Percentiles rank a stretch among this genome's conserved stretches.
These are phyloP conservation scores for Akebia trifoliata DNA, from an alignment of 164 flowering plant genomes.

Conservation along the genomic window DNA sequence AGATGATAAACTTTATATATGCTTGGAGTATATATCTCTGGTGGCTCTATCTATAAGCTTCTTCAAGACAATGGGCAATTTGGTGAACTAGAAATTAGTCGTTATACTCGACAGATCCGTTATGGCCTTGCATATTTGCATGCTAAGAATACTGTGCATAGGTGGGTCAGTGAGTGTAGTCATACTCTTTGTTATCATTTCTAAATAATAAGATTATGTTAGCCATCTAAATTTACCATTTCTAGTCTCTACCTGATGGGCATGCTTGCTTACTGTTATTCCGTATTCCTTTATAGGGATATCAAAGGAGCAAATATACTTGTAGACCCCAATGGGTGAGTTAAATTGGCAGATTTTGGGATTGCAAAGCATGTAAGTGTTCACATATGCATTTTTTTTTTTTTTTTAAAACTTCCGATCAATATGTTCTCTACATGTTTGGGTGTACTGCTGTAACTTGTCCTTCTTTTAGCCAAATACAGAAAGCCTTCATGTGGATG, in stretches of 20 bases:
- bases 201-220: no score
- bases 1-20: slow-evolving; percentile 77
- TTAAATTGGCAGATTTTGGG: slow-evolving; percentile 80
- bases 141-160: slow-evolving; percentile 73
- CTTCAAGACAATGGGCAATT: slow-evolving; percentile 92
- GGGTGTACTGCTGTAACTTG: neutral
- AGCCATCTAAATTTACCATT: neutral
- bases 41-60: slow-evolving; percentile 89
- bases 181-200: neutral
- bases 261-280: no score
- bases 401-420: no score
- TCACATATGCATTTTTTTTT: neutral
- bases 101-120: slow-evolving; percentile 81
- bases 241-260: no score
- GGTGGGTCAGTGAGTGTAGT: slow-evolving; percentile 48
- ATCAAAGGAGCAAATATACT: slow-evolving; percentile 96
- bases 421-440: neutral
- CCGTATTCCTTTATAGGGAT: slow-evolving; percentile 54
- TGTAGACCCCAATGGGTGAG: slow-evolving; percentile 91
- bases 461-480: no score
- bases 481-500: no score
- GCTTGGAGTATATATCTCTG: slow-evolving; percentile 94
- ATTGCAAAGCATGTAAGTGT: slow-evolving; percentile 89
- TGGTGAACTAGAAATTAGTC: slow-evolving; percentile 80
- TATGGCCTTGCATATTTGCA: slow-evolving; percentile 86